Base-by-base conservation (phyloP, 805 yeast species). In the Sungouiella blattae region DNA sequence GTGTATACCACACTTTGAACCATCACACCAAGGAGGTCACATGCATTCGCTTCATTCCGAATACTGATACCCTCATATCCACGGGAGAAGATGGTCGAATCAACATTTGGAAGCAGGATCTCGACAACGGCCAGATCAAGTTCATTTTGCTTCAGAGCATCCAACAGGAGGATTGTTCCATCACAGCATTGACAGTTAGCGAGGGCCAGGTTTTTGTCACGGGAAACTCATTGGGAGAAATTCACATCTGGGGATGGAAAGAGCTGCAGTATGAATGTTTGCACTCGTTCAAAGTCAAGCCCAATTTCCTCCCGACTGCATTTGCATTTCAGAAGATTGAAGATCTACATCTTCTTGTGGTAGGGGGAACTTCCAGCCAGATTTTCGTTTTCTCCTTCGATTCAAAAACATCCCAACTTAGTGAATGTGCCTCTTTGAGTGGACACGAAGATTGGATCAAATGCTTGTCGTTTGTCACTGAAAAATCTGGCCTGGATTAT, bases 391-490 rank as follows among this genome's bases (percentile, higher is more conserved):
- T 76, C 47, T 57, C 80, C 0, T 73, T 79, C 41, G 37, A 44
- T 1, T 7, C 22, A 28, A 20, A 20, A 20, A 40, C 5, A 22
- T 36, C 9, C 23, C 60, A 11, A 6, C 6, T 20, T 9, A 20
- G 49, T 6, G 64, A 62, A 35, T 65, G 69, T 20, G 83, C 88
- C 1, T 63, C 63, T 6, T 60, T 93, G 22, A 72, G 79, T 18
- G 98, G 99, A 4, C 98, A 93, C 57, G 98, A 93, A 60, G 96
- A 89, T 59, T 93, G 99, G 99, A 76, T 93, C 33, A 83, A 84
- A 53, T 71, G 87, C 11, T 60, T 93, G 20, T 71, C 79, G 1
- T 77, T 87, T 52, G 77, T 73, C 24, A 59, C 70, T 37, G 63
- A 64, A 26, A 69, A 64, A 13, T 57, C 60, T 0, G 67, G 67